phyloP scores from a whole-genome alignment of 768 basidiomycete genomes.

The Lepiota venenata region DNA sequence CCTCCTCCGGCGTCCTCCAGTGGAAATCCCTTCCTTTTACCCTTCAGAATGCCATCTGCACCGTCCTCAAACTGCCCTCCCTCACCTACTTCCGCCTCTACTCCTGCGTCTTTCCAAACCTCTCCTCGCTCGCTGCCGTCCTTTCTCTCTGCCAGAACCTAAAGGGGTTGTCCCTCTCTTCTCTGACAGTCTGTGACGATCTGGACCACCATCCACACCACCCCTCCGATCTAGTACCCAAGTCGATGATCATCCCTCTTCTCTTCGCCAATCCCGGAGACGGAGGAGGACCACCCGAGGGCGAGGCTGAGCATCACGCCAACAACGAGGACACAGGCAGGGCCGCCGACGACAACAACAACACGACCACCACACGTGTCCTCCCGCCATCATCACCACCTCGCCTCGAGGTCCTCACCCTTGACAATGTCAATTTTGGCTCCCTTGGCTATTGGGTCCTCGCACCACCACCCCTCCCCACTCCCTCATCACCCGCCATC shows the following conservation, averaged over 20 bases:
- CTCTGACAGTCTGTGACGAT: slow-evolving; percentile 29
- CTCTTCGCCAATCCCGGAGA: not conserved
- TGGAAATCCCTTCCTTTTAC: slow-evolving; percentile 33
- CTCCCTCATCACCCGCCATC: slow-evolving; percentile 19
- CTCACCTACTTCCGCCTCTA: slow-evolving; percentile 37
- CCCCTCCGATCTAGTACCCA: not conserved
- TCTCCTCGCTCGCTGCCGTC: slow-evolving; percentile 28
- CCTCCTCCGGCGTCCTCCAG: slow-evolving; percentile 24
- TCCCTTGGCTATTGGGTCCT: slow-evolving; percentile 37
- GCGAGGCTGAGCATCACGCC: too few relatives aligned
- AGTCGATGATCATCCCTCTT: not conserved
- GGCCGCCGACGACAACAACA: slow-evolving; percentile 5
- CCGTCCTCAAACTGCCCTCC: slow-evolving; percentile 29
- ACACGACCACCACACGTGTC: slow-evolving; percentile 7
- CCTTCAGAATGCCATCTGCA: slow-evolving; percentile 31
- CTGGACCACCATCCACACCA: slow-evolving; percentile 5
- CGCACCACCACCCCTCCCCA: slow-evolving; percentile 24
- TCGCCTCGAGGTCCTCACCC: slow-evolving; percentile 34
- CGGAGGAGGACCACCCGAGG: not conserved
- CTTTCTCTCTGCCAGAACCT: slow-evolving; percentile 32
- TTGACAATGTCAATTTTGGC: slow-evolving; percentile 36
- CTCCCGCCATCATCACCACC: slow-evolving; percentile 8
- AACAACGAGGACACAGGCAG: slow-evolving; percentile 5
- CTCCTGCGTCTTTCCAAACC: slow-evolving; percentile 36
- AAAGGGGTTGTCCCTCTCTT: slow-evolving; percentile 32